A percentile compares a stretch with the other conserved stretches of the same genome.
These are phyloP conservation scores for Jaapia argillacea DNA, from an alignment of 768 basidiomycete species.

Conservation along the genomic window DNA sequence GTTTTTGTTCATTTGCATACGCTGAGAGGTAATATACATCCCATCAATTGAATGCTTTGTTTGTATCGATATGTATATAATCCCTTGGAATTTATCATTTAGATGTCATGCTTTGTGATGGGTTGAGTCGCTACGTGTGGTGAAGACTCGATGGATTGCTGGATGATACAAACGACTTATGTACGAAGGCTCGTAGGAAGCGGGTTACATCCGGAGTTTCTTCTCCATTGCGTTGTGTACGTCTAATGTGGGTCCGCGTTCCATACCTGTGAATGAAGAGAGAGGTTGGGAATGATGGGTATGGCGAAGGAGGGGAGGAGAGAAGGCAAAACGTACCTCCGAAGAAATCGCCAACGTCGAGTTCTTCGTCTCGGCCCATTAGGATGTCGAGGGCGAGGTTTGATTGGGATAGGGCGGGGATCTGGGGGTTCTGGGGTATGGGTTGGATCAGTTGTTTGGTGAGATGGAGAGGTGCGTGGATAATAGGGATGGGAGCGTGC, in stretches of 20 bases:
- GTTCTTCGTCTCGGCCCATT: constrained; percentile 82
- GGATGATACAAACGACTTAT: too few relatives aligned
- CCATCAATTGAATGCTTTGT: too few relatives aligned
- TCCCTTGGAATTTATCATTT: too few relatives aligned
- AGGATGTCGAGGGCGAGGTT: constrained; percentile 90
- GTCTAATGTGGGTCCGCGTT: constrained; percentile 22
- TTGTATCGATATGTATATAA: too few relatives aligned
- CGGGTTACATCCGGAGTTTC: constrained; percentile 26
- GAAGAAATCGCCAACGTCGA: constrained; percentile 77
- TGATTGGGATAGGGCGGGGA: constrained; percentile 52
- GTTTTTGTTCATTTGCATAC: too few relatives aligned
- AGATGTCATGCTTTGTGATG: too few relatives aligned
- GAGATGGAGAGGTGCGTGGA: too few relatives aligned
- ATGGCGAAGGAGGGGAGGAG: not conserved
- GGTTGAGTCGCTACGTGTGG: too few relatives aligned
- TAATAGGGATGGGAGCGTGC: too few relatives aligned
- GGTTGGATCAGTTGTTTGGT: not conserved
- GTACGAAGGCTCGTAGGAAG: too few relatives aligned
- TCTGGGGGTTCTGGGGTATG: constrained; percentile 47
- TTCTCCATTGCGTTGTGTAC: constrained; percentile 42
- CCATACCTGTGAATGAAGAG: constrained; percentile 15
- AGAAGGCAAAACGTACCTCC: constrained; percentile 35
- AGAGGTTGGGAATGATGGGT: not conserved
- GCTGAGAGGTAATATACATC: too few relatives aligned
- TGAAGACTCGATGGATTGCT: too few relatives aligned